Evolutionary conservation across 1,284 basidiomycete species (phyloP).

Genomic region (Cutaneotrichosporon mucoides): DNA sequence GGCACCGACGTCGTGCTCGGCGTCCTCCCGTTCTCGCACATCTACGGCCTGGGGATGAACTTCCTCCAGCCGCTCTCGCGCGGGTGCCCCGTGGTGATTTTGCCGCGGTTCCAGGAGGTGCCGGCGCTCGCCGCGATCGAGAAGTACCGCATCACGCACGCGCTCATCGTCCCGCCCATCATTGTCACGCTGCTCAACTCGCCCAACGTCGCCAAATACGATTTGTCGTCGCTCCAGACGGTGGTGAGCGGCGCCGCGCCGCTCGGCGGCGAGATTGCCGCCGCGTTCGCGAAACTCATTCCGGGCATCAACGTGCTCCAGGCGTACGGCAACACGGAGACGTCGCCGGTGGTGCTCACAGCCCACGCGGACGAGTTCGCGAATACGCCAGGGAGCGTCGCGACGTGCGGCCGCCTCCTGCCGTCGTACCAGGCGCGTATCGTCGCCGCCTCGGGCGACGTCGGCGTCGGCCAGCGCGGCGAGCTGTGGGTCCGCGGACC

Average conservation of each 20-base stretch:
- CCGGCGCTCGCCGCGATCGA: constrained; percentile 65
- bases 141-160: constrained; percentile 59
- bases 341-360: constrained; percentile 44
- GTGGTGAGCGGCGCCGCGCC: constrained; percentile 80
- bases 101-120: constrained; percentile 58
- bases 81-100: constrained; percentile 63
- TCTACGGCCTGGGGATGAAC: constrained; percentile 36
- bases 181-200: constrained; percentile 56
- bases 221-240: constrained; percentile 60
- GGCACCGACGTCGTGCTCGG: constrained; percentile 14
- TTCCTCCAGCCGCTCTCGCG: constrained; percentile 60
- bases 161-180: constrained; percentile 78
- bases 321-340: constrained; percentile 52
- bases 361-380: constrained; percentile 32
- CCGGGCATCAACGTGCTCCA: constrained; percentile 34
- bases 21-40: constrained; percentile 18
- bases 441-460: constrained; percentile 51
- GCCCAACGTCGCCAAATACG: constrained; percentile 62
- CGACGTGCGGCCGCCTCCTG: constrained; percentile 64
- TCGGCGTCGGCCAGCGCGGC: constrained; percentile 60
- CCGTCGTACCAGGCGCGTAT: constrained; percentile 74
- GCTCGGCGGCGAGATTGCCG: constrained; percentile 53
- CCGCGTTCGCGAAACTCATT: constrained; percentile 26
- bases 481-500: constrained; percentile 78
- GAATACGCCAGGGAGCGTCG: constrained; percentile 57